phyloP scores from a whole-genome alignment of 1,284 basidiomycete species.

The Caloboletus firmus region DNA sequence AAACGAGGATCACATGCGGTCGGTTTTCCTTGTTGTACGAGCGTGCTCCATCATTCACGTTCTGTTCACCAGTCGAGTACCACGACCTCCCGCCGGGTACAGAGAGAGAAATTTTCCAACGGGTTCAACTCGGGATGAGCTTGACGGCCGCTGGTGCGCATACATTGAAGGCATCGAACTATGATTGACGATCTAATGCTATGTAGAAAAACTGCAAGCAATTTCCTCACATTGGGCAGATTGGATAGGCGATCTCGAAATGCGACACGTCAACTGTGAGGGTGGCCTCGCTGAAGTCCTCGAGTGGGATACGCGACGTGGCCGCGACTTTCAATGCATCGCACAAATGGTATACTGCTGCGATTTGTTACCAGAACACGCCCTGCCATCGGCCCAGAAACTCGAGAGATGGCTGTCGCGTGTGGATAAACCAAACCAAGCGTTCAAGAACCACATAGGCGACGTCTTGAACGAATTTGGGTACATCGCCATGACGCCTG shows the following conservation, averaged over 20 bases:
- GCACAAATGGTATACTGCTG: slow-evolving; percentile 66
- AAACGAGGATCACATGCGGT: slow-evolving; percentile 66
- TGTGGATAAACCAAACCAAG: slow-evolving; percentile 42
- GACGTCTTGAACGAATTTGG: slow-evolving; percentile 53
- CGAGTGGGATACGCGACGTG: slow-evolving; percentile 61
- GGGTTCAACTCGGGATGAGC: slow-evolving; percentile 73
- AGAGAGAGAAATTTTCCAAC: slow-evolving; percentile 74
- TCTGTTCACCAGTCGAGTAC: slow-evolving; percentile 53
- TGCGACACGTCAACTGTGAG: slow-evolving; percentile 49
- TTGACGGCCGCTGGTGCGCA: slow-evolving; percentile 61
- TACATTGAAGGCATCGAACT: background rate
- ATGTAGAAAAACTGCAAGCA: slow-evolving; percentile 68
- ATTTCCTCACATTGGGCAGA: slow-evolving; percentile 61
- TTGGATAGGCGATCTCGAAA: slow-evolving; percentile 55
- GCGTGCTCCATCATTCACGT: background rate
- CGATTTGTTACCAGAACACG: slow-evolving; percentile 48
- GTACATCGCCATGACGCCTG: slow-evolving; percentile 45
- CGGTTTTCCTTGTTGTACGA: slow-evolving; percentile 20
- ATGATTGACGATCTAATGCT: background rate
- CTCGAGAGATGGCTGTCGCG: slow-evolving; percentile 59
- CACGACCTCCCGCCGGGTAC: slow-evolving; percentile 44
- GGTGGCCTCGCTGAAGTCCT: slow-evolving; percentile 53
- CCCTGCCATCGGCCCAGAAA: slow-evolving; percentile 50
- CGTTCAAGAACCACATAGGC: slow-evolving; percentile 52
- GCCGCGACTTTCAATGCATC: slow-evolving; percentile 68